Evolutionary conservation across 2,329 filamentous ascomycete species (phyloP).

Genomic region (Dothistroma septosporum): DNA sequence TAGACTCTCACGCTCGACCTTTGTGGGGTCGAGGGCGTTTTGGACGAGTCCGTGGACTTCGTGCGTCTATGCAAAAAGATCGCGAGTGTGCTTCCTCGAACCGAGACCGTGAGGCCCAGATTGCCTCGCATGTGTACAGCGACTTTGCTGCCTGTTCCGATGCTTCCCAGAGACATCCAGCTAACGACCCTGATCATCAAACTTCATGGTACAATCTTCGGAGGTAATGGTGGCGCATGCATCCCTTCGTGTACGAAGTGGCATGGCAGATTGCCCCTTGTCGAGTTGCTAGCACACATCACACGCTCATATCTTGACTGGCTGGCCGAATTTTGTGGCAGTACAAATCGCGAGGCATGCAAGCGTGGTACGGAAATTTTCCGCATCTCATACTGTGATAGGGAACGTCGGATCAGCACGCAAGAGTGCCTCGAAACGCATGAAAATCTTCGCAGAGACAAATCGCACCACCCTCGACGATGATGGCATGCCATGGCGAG

Average conservation of each 20-base stretch:
- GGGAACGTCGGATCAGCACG: background rate
- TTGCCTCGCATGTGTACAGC: no score
- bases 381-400: background rate
- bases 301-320: background rate
- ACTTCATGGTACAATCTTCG: slow-evolving; percentile 6
- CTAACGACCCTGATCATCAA: slow-evolving; percentile 15
- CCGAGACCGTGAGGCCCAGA: no score
- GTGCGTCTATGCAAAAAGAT: no score
- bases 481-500: slow-evolving; percentile 6
- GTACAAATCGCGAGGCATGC: background rate
- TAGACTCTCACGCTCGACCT: no score
- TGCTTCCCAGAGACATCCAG: background rate
- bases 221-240: background rate
- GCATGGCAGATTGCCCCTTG: background rate
- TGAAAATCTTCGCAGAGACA: background rate
- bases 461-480: slow-evolving; percentile 2
- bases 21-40: no score
- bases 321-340: background rate
- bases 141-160: no score
- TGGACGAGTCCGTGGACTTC: no score
- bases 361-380: background rate
- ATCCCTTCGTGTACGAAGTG: background rate
- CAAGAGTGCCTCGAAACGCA: slow-evolving; percentile 4
- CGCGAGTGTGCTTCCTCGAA: no score
- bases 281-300: background rate